Evolutionary conservation across 768 basidiomycete genomes (phyloP), one percentile per base, ranked within the genome.

Genomic region (Boletus reticuloceps): DNA sequence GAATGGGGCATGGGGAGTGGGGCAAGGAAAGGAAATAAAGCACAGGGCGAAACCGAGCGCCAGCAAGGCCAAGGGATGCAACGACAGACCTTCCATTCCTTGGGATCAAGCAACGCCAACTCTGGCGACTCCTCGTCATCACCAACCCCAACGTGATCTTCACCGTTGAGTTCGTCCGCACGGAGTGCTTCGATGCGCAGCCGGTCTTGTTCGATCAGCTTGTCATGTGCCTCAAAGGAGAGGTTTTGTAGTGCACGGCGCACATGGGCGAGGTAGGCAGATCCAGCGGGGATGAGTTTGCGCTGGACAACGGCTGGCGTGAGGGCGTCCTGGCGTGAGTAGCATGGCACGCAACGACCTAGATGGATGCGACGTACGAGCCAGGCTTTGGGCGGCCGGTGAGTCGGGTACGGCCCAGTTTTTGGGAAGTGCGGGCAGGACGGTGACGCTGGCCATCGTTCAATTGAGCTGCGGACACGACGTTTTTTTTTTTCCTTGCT

Each of bases 61-160:
- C 25, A 25, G 25, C 13, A 11, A 43, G 20, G n/a, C 31, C 34
- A 14, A 36, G 34, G 42, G 16, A 53, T 25, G 31, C 10, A 17
- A 12, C 27, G 17, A 65, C 76, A 40, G 59, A 90, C 91, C 83
- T 98, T 99, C 96, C 97, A 98, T 68, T 96, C 94, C 74, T 98
- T 98, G 7, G 96, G 91, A 76, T 99, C 96, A n/a, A 86, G 76
- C 43, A 76, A 69, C 39, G 94, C 71, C 46, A 94, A 63, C 22
- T 85, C 86, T 4, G 79, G 76, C 19, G 81, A 71, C 76, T 98
- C 96, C 58, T 84, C 78, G 74, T 98, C 97, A 55, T 93, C 89
- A 2, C 94, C 95, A 7, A 98, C 88, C 29, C 94, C 96, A 13
- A 93, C 84, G 76, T 95, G 94, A 64, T 91, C 90, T 58, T 89